These are phyloP conservation scores for Cadophora sp. DNA, from an alignment of 2,329 filamentous ascomycete species.

Conservation along the genomic window DNA sequence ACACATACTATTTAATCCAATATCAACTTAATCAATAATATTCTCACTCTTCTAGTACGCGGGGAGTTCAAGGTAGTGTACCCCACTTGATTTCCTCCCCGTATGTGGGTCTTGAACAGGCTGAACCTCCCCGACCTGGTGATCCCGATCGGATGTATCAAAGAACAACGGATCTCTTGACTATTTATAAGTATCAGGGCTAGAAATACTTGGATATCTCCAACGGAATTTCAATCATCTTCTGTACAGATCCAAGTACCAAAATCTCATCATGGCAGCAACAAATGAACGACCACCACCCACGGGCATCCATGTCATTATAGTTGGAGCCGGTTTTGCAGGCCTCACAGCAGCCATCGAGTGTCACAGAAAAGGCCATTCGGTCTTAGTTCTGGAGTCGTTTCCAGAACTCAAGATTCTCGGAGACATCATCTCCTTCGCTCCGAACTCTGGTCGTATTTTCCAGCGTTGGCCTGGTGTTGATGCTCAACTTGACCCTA, in stretches of 20 bases:
- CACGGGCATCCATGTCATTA: constrained; percentile 56
- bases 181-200: background rate
- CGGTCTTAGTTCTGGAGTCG: constrained; percentile 56
- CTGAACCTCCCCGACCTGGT: constrained; percentile 5
- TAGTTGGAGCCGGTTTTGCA: constrained; percentile 64
- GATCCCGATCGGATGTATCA: constrained; percentile 4
- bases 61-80: background rate
- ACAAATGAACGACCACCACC: constrained; percentile 51
- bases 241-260: background rate
- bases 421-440: constrained; percentile 61
- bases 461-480: constrained; percentile 63
- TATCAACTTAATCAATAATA: background rate
- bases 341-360: constrained; percentile 67
- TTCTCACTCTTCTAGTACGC: background rate
- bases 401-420: constrained; percentile 53
- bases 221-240: background rate
- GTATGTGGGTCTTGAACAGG: constrained; percentile 3
- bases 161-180: background rate
- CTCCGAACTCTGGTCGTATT: constrained; percentile 62
- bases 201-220: background rate
- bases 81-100: constrained; percentile 8
- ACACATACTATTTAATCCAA: background rate
- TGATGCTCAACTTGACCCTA: constrained; percentile 53
- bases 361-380: constrained; percentile 65
- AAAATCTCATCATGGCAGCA: constrained; percentile 24